phyloP scores from a whole-genome alignment of 2,329 filamentous ascomycete genomes.

The Geosmithia flava region DNA sequence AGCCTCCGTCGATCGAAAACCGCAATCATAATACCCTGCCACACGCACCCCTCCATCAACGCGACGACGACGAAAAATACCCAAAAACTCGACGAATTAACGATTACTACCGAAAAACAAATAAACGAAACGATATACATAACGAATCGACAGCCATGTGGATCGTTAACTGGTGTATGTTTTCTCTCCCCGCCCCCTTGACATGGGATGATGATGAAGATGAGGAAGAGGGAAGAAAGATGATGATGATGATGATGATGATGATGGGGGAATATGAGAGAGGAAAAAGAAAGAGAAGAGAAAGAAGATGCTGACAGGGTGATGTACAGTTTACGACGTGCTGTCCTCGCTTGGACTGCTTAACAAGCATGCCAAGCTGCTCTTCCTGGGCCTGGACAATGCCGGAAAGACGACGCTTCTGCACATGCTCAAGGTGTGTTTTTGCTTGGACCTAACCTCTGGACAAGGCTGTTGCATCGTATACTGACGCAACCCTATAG shows the following conservation, averaged over 20 bases:
- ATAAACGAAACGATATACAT: background rate
- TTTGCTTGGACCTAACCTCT: too few species aligned
- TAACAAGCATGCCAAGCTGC: conserved; percentile 93
- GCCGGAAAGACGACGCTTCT: conserved; percentile 88
- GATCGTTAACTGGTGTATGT: conserved; percentile 92
- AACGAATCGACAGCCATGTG: conserved; percentile 51
- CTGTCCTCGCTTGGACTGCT: conserved; percentile 76
- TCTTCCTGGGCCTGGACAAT: conserved; percentile 89
- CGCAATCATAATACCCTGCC: conserved; percentile 1
- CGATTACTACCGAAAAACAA: background rate
- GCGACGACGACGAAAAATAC: background rate
- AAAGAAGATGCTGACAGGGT: conserved; percentile 13
- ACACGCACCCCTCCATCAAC: conserved; percentile 1
- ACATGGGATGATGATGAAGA: background rate
- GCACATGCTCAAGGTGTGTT: conserved; percentile 83
- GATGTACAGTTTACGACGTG: conserved; percentile 62
- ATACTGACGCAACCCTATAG: conserved; percentile 25
- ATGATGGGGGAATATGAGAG: background rate
- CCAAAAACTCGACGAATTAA: too few species aligned
- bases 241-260: too few species aligned
- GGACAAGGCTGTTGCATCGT: too few species aligned
- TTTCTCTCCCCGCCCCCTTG: conserved; percentile 4
- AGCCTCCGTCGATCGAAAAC: background rate
- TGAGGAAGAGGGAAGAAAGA: background rate
- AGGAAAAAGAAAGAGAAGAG: background rate